A percentile compares a stretch with the other conserved stretches of the same genome.
Evolutionary conservation across 352 stramenopile genomes (phyloP).

Genomic region (Halophytophthora polymorphica): DNA sequence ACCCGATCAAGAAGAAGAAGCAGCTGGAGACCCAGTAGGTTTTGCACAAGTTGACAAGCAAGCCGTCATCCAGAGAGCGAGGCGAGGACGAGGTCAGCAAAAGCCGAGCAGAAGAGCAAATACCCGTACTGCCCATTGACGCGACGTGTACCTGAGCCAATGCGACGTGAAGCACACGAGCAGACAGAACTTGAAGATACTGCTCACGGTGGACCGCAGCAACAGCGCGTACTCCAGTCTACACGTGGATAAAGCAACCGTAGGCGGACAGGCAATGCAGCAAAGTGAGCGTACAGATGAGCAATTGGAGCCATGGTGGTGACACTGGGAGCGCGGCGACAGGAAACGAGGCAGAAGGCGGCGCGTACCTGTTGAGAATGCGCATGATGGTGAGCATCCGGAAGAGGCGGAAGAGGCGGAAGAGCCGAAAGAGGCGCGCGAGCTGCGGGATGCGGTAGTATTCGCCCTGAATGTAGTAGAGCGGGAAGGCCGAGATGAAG

Average conservation of each 20-base stretch:
- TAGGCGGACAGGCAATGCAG: neutral
- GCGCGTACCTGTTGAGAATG: constrained; percentile 51
- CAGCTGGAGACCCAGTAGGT: constrained; percentile 21
- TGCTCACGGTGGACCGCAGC: constrained; percentile 71
- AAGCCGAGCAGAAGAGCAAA: neutral
- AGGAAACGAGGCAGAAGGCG: neutral
- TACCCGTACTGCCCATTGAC: neutral
- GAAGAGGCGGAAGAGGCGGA: constrained; percentile 59
- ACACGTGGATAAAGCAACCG: neutral
- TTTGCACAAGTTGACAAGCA: neutral
- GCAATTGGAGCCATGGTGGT: neutral
- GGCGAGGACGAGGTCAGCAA: neutral
- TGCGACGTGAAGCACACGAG: constrained; percentile 79
- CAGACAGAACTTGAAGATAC: constrained; percentile 76
- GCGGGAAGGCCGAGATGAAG: constrained; percentile 70
- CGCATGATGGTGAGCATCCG: constrained; percentile 72
- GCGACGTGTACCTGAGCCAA: constrained; percentile 55
- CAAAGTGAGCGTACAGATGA: neutral
- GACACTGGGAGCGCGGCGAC: too few relatives aligned
- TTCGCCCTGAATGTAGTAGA: constrained; percentile 60
- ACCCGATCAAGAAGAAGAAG: constrained; percentile 62
- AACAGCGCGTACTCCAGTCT: constrained; percentile 71
- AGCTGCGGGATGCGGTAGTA: constrained; percentile 66
- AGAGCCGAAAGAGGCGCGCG: constrained; percentile 54
- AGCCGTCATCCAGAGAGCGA: too few relatives aligned